Evolutionary conservation across 768 basidiomycete species (phyloP), one percentile per base, ranked within the genome.

Genomic region (Tricholomella constricta): DNA sequence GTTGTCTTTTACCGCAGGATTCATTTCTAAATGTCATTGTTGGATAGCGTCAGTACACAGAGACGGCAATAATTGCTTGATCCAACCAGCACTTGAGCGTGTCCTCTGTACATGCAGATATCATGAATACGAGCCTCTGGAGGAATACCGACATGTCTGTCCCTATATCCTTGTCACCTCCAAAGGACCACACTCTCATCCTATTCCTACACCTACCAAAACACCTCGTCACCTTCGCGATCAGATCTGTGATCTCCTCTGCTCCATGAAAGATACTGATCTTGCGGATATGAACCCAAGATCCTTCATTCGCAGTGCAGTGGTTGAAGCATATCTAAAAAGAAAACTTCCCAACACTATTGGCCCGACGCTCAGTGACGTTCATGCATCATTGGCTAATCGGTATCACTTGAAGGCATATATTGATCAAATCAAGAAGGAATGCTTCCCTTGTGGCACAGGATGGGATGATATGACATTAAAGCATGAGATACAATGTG

Each of bases 351-450:
- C 63, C 0, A 3, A 46, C 9, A 43, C 56, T 36, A 17, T 31
- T 1, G 4, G 15, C 0, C 63, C 59, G 1, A 56, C 54, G 6
- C 55, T 65, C n/a, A 51, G 51, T 36, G 36, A 64, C 20, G 32
- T 61, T 9, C 65, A 66, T 48, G 20, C 54, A 22, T 65, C 60
- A 3, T 31, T 66, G 2, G 53, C 59, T 11, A 66, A 66, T 36
- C 54, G 56, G 0, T 49, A 29, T 12, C 62, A 62, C 25, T 3
- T 66, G 5, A 44, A 48, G 22, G 11, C 45, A 1, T 61, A 56
- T 19, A 65, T 66, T 40, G 51, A 61, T 4, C 10, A 20, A 1
- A 51, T 47, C 0, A 54, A 52, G 12, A 25, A 51, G 1, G 22
- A 37, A 1, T n/a, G n/a, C 1, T 64, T 50, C 44, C 59, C 59